Conservation (phyloP, 2,329 filamentous ascomycete genomes). For the Neocucurbitaria cava region DNA sequence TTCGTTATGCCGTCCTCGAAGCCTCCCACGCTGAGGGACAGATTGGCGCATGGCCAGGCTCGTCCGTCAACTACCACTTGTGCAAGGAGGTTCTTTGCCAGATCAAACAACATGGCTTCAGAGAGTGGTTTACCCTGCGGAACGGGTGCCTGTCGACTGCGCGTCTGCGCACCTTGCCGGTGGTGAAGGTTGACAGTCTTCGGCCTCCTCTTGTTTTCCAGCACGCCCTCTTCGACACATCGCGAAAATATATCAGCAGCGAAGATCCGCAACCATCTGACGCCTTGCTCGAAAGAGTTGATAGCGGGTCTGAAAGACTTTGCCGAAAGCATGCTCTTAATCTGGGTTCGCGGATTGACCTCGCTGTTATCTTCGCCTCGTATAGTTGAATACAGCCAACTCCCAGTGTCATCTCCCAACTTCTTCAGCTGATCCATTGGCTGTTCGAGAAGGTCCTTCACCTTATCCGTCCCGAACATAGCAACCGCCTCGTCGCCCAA, state of each 20-base stretch:
- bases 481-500: conserved; percentile 84
- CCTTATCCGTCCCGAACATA: conserved; percentile 80
- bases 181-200: conserved; percentile 87
- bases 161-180: conserved; percentile 73
- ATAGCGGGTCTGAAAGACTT: conserved; percentile 93
- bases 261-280: conserved; percentile 89
- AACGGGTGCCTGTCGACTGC: conserved; percentile 78
- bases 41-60: conserved; percentile 90
- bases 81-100: conserved; percentile 76
- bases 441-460: conserved; percentile 76
- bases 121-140: conserved; percentile 76
- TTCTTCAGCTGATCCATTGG: conserved; percentile 77
- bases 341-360: conserved; percentile 88
- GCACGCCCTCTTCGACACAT: conserved; percentile 86
- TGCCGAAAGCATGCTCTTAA: conserved; percentile 96
- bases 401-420: conserved; percentile 82
- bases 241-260: conserved; percentile 88
- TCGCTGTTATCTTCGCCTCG: conserved; percentile 87
- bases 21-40: conserved; percentile 86
- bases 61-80: conserved; percentile 80
- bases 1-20: conserved; percentile 87
- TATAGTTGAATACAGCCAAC: conserved; percentile 84
- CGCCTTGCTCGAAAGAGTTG: conserved; percentile 76
- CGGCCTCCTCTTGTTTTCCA: conserved; percentile 86
- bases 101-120: conserved; percentile 73